These are phyloP conservation scores for Aegle marmelos DNA, from an alignment of 345 rosid genomes.

Conservation along the genomic window DNA sequence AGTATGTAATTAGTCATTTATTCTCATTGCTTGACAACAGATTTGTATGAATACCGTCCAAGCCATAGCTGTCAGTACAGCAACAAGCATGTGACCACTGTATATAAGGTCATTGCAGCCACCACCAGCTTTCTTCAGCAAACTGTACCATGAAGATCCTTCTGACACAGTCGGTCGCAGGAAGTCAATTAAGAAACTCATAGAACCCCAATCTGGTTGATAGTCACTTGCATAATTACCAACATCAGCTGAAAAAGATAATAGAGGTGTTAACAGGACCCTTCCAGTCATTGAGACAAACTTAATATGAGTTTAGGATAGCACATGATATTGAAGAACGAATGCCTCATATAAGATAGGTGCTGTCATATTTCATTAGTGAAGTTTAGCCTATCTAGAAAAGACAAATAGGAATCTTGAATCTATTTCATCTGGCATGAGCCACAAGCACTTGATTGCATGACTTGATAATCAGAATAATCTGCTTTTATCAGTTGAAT, in stretches of 20 bases:
- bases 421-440: background rate
- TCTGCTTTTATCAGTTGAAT: background rate
- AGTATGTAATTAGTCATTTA: background rate
- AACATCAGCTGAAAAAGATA: constrained; percentile 42
- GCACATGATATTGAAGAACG: background rate
- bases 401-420: background rate
- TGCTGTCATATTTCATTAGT: background rate
- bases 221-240: constrained; percentile 50
- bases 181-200: constrained; percentile 82
- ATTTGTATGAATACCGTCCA: constrained; percentile 64
- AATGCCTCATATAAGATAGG: background rate
- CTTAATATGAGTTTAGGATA: background rate
- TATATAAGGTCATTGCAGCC: constrained; percentile 97
- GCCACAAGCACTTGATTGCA: background rate
- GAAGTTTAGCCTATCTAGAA: background rate
- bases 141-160: constrained; percentile 72
- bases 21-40: background rate
- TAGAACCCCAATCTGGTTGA: constrained; percentile 76
- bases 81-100: constrained; percentile 97
- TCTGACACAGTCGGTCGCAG: constrained; percentile 67
- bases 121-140: constrained; percentile 87
- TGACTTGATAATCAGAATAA: background rate
- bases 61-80: constrained; percentile 94
- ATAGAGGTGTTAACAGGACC: background rate
- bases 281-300: background rate